Conservation (phyloP, 1,284 basidiomycete genomes). For the Leccinum ponderosum region DNA sequence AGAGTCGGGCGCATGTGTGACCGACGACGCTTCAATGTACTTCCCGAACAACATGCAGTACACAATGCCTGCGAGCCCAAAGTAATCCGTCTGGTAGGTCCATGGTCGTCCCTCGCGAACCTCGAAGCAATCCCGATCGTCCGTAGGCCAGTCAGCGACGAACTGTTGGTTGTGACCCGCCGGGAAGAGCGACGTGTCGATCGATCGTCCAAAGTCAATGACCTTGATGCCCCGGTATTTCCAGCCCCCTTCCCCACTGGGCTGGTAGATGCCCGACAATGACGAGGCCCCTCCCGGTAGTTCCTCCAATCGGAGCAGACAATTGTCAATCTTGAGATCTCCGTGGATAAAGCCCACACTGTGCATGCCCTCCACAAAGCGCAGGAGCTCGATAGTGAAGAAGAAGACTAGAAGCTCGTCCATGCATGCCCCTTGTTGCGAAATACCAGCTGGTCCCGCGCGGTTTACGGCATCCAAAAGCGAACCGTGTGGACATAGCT, state of each 20-base stretch:
- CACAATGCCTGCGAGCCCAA: conserved; percentile 88
- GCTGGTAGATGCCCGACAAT: conserved; percentile 78
- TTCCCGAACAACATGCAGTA: conserved; percentile 97
- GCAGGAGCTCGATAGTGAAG: conserved; percentile 90
- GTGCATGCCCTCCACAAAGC: conserved; percentile 84
- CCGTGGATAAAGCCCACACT: conserved; percentile 88
- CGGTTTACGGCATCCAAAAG: conserved; percentile 93
- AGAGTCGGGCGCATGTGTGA: conserved; percentile 39
- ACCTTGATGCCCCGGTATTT: conserved; percentile 83
- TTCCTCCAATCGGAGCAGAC: conserved; percentile 87
- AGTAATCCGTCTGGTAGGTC: conserved; percentile 97
- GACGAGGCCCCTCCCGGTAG: conserved; percentile 67
- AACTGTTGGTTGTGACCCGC: conserved; percentile 66
- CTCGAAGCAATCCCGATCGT: conserved; percentile 89
- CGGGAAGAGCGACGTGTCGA: conserved; percentile 85
- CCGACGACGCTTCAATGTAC: conserved; percentile 78
- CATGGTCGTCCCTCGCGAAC: conserved; percentile 83
- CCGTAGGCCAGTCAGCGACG: conserved; percentile 85
- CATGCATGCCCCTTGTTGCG: conserved; percentile 78
- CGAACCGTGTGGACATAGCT: conserved; percentile 89
- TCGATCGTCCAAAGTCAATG: conserved; percentile 95
- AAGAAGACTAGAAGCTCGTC: conserved; percentile 96
- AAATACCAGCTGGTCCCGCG: conserved; percentile 66
- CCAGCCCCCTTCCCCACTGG: conserved; percentile 84
- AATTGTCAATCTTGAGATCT: conserved; percentile 99